Evolutionary conservation across 768 basidiomycete genomes (phyloP).

Genomic region (Suillus lakei): DNA sequence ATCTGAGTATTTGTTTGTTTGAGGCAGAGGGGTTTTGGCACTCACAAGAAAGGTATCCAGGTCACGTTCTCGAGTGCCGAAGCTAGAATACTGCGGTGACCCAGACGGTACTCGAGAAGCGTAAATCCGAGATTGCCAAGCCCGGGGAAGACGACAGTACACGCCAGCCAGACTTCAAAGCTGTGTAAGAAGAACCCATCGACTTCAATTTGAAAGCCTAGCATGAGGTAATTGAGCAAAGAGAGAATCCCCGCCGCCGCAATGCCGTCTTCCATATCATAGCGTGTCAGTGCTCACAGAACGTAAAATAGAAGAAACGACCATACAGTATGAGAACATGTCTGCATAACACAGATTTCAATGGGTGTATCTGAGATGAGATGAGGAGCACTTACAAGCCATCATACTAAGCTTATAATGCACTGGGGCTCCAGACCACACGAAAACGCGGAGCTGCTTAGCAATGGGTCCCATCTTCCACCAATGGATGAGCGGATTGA

Average conservation of each 20-base stretch:
- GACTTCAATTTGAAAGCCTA: constrained; percentile 63
- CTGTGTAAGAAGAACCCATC: constrained; percentile 76
- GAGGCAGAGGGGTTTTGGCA: constrained; percentile 14
- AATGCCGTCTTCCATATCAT: constrained; percentile 50
- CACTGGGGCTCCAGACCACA: constrained; percentile 72
- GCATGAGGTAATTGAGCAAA: constrained; percentile 70
- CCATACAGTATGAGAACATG: constrained; percentile 52
- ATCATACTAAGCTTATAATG: constrained; percentile 83
- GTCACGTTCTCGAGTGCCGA: constrained; percentile 62
- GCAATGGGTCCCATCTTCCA: constrained; percentile 78
- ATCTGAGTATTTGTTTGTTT: constrained; percentile 6
- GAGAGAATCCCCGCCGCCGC: constrained; percentile 67
- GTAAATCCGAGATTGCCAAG: constrained; percentile 73
- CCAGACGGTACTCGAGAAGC: constrained; percentile 70
- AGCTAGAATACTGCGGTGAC: constrained; percentile 54
- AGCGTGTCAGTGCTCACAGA: not conserved
- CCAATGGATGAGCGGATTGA: constrained; percentile 81
- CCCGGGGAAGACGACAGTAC: constrained; percentile 71
- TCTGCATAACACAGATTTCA: constrained; percentile 29
- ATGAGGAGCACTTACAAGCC: constrained; percentile 53
- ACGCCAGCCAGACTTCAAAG: constrained; percentile 77
- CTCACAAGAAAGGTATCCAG: constrained; percentile 80
- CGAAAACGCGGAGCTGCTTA: constrained; percentile 69
- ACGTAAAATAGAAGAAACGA: not conserved
- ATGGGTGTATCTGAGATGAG: not conserved